Evolutionary conservation across 176 grass and related monocot species (phyloP).

Genomic region (Rhynchospora tenuis): DNA sequence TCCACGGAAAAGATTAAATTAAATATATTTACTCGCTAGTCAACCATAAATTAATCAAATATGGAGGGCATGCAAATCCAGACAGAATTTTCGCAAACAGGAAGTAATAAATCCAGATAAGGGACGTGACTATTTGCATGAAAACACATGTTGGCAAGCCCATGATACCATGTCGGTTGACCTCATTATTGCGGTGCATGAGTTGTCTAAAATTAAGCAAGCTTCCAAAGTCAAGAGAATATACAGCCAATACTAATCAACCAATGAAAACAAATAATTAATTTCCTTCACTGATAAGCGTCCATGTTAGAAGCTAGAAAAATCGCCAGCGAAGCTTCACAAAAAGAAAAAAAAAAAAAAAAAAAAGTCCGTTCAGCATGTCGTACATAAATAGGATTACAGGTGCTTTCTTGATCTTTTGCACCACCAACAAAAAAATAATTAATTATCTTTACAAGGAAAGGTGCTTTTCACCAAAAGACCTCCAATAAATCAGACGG

Average conservation of each 20-base stretch:
- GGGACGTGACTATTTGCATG: background rate
- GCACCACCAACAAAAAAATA: background rate
- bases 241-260: conserved; percentile 16
- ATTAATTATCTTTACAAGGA: background rate
- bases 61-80: conserved; percentile 2
- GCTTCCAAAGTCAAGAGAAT: conserved; percentile 28
- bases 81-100: conserved; percentile 7
- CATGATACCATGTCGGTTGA: conserved; percentile 22
- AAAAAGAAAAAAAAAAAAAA: background rate
- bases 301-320: background rate
- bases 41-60: conserved; percentile 12
- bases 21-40: background rate
- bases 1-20: background rate
- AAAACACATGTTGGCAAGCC: conserved; percentile 19
- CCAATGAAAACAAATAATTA: background rate
- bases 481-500: background rate
- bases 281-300: background rate
- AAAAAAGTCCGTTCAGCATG: background rate
- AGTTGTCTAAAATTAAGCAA: conserved; percentile 19
- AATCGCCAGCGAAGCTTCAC: background rate
- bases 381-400: background rate
- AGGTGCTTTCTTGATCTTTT: background rate
- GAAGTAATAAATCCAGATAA: background rate
- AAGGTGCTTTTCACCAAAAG: background rate
- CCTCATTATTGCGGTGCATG: conserved; percentile 5